These are phyloP conservation scores for Citrus reticulata DNA, from an alignment of 345 rosid species.

Conservation along the genomic window DNA sequence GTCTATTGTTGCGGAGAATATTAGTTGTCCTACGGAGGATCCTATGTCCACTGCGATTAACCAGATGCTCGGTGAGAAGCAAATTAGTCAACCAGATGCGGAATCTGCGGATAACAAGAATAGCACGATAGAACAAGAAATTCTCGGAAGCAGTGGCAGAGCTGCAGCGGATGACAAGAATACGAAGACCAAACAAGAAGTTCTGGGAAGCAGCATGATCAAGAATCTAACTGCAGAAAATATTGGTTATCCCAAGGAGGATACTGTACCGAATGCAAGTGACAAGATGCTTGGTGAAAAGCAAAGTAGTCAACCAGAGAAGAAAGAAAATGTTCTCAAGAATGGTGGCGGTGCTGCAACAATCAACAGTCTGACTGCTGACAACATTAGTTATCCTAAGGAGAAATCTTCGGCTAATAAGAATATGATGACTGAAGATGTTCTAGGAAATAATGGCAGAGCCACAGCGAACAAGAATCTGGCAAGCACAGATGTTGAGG, in stretches of 20 bases:
- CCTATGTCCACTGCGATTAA: conserved; percentile 13
- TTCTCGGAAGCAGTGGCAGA: conserved; percentile 11
- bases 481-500: conserved; percentile 14
- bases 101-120: conserved; percentile 14
- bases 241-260: conserved; percentile 25
- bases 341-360: conserved; percentile 19
- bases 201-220: not conserved
- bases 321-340: conserved; percentile 14
- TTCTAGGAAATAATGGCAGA: conserved; percentile 12
- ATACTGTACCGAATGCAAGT: conserved; percentile 14
- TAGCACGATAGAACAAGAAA: not conserved
- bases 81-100: conserved; percentile 10
- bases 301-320: conserved; percentile 5
- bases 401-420: conserved; percentile 18
- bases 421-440: not conserved
- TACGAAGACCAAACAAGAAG: not conserved
- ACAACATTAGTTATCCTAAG: conserved; percentile 3
- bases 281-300: conserved; percentile 17
- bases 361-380: conserved; percentile 15
- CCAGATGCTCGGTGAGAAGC: conserved; percentile 16
- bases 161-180: not conserved
- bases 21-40: conserved; percentile 23
- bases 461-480: not conserved
- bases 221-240: conserved; percentile 24
- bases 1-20: conserved; percentile 35